Conservation (phyloP, 768 basidiomycete species). For the Chalciporus chontae region DNA sequence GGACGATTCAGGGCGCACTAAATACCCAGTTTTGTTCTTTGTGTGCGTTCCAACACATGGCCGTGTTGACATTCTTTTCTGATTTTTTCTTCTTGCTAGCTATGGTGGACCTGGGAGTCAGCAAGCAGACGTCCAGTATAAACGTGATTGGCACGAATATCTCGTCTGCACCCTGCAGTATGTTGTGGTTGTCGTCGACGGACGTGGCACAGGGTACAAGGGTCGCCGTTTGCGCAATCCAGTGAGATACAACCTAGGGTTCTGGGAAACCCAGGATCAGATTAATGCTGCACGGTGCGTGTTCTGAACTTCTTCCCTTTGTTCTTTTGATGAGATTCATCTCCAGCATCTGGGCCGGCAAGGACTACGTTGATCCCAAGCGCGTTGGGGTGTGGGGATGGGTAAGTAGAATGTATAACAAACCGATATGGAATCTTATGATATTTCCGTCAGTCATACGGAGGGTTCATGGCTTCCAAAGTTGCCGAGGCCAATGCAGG, state of each 20-base stretch:
- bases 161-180: slow-evolving; percentile 79
- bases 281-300: slow-evolving; percentile 80
- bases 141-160: slow-evolving; percentile 84
- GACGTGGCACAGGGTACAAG: slow-evolving; percentile 90
- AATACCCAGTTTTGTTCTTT: slow-evolving; percentile 91
- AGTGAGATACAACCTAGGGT: slow-evolving; percentile 86
- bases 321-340: background rate
- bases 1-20: slow-evolving; percentile 92
- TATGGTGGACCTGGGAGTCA: slow-evolving; percentile 94
- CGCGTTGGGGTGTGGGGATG: slow-evolving; percentile 98
- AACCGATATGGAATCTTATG: background rate
- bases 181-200: slow-evolving; percentile 85
- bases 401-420: slow-evolving; percentile 48
- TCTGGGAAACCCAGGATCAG: slow-evolving; percentile 87
- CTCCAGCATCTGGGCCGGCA: slow-evolving; percentile 74
- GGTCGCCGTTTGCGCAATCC: slow-evolving; percentile 82
- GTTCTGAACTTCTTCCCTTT: slow-evolving; percentile 8
- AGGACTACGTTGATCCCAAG: slow-evolving; percentile 82
- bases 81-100: slow-evolving; percentile 35
- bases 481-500: slow-evolving; percentile 87
- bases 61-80: slow-evolving; percentile 1
- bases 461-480: slow-evolving; percentile 94
- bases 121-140: slow-evolving; percentile 61
- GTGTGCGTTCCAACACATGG: slow-evolving; percentile 45
- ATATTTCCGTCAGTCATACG: slow-evolving; percentile 65